These are phyloP conservation scores for Colletotrichum spinosum DNA, from an alignment of 2,329 filamentous ascomycete species.

Conservation along the genomic window DNA sequence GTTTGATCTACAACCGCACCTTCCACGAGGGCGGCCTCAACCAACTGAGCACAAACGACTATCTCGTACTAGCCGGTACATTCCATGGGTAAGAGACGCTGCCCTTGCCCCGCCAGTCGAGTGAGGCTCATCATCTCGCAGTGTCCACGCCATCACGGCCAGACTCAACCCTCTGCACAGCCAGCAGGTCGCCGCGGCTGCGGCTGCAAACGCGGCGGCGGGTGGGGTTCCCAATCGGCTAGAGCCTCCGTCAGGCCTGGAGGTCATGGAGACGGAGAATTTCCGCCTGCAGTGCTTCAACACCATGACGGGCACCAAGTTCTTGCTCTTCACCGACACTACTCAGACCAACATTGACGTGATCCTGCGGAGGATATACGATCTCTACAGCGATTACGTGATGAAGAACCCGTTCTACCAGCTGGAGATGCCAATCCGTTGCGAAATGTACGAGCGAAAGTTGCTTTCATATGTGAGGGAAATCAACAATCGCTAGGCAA, in stretches of 20 bases:
- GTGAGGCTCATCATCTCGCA: constrained; percentile 45
- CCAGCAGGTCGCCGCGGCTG: constrained; percentile 49
- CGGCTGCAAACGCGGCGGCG: constrained; percentile 42
- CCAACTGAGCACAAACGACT: constrained; percentile 94
- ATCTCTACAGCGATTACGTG: constrained; percentile 95
- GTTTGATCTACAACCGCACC: constrained; percentile 94
- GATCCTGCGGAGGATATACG: constrained; percentile 87
- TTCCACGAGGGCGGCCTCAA: constrained; percentile 88
- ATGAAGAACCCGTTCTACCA: constrained; percentile 99
- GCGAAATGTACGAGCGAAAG: constrained; percentile 93
- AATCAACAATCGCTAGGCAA: constrained; percentile 67
- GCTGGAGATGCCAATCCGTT: constrained; percentile 95
- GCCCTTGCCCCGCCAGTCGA: constrained; percentile 33
- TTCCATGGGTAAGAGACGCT: constrained; percentile 82
- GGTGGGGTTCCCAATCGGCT: constrained; percentile 58
- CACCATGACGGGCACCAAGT: constrained; percentile 94
- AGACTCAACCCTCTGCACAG: constrained; percentile 68
- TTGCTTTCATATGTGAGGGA: constrained; percentile 83
- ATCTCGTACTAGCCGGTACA: constrained; percentile 94
- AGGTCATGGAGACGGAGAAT: constrained; percentile 92
- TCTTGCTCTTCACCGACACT: constrained; percentile 92
- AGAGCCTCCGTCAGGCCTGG: constrained; percentile 80
- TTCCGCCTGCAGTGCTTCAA: constrained; percentile 97
- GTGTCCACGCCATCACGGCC: constrained; percentile 77
- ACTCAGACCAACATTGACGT: constrained; percentile 88